A percentile compares a stretch with the other conserved stretches of the same genome.
phyloP scores from a whole-genome alignment of 495 filamentous ascomycete species.

The Emericellopsis terricola region DNA sequence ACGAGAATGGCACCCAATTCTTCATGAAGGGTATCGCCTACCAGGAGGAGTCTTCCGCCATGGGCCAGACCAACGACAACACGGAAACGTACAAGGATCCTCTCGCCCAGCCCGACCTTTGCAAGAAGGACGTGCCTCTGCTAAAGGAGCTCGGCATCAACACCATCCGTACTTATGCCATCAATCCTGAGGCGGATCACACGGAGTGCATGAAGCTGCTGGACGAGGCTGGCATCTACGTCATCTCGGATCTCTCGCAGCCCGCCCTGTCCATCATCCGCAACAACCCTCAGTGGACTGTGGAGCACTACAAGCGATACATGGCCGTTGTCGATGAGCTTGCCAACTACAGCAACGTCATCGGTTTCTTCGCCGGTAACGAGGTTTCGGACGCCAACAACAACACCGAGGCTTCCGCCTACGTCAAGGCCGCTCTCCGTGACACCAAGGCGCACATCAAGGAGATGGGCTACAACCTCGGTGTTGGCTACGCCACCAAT shows the following conservation, averaged over 20 bases:
- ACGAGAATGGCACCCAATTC: conserved; percentile 57
- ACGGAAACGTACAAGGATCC: conserved; percentile 39
- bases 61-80: conserved; percentile 14
- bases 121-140: conserved; percentile 69
- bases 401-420: conserved; percentile 76
- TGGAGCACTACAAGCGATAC: conserved; percentile 59
- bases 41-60: conserved; percentile 37
- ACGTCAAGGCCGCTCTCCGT: conserved; percentile 89
- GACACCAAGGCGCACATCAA: conserved; percentile 90
- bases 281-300: conserved; percentile 56
- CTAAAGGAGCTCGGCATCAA: conserved; percentile 67
- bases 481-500: conserved; percentile 89
- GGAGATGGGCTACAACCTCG: conserved; percentile 59
- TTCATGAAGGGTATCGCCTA: conserved; percentile 83
- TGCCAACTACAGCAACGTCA: conserved; percentile 60
- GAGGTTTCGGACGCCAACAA: conserved; percentile 75
- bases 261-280: conserved; percentile 72
- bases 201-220: conserved; percentile 70
- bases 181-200: conserved; percentile 68
- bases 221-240: conserved; percentile 77
- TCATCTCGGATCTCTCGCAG: conserved; percentile 74
- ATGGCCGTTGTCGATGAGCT: conserved; percentile 68
- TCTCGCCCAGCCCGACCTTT: conserved; percentile 47
- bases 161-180: conserved; percentile 81
- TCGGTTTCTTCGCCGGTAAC: conserved; percentile 96